Evolutionary conservation across 2,329 filamentous ascomycete genomes (phyloP).

Genomic region (Spiromastix sp.): DNA sequence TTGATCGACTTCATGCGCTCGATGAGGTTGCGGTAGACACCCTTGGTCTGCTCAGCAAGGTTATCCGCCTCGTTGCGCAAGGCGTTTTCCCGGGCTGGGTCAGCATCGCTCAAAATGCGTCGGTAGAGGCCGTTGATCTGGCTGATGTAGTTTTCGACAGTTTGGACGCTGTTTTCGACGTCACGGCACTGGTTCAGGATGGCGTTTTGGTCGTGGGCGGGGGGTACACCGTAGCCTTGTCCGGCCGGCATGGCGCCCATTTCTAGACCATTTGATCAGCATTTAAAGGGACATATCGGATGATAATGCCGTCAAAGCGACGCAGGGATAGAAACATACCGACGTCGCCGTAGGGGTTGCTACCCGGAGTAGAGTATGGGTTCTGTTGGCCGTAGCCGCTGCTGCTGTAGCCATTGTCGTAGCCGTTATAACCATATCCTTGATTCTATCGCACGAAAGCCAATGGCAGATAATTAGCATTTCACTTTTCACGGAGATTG

Average conservation of each 20-base stretch:
- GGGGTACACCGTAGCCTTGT: conserved; percentile 17
- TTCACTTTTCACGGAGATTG: neutral
- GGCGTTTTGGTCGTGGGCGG: conserved; percentile 56
- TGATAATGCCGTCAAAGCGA: neutral
- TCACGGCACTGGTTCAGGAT: conserved; percentile 78
- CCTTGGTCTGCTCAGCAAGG: conserved; percentile 71
- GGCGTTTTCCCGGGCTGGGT: conserved; percentile 56
- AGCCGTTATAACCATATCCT: too few species aligned
- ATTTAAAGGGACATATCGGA: conserved; percentile 19
- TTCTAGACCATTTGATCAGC: conserved; percentile 22
- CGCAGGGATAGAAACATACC: conserved; percentile 14
- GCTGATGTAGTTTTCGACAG: conserved; percentile 61
- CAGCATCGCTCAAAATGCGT: conserved; percentile 62
- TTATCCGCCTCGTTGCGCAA: conserved; percentile 61
- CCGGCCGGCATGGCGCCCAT: conserved; percentile 30
- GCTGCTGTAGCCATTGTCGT: conserved; percentile 19
- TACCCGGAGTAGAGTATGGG: conserved; percentile 36
- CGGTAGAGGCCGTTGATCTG: conserved; percentile 62
- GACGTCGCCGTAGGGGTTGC: conserved; percentile 22
- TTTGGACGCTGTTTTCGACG: conserved; percentile 66
- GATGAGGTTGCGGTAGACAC: conserved; percentile 66
- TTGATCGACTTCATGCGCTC: conserved; percentile 75
- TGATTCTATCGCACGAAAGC: conserved; percentile 10
- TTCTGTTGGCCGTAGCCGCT: conserved; percentile 45
- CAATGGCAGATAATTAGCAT: conserved; percentile 6